Conservation (phyloP, 495 filamentous ascomycete species). For the Hypoxylon fuscum region DNA sequence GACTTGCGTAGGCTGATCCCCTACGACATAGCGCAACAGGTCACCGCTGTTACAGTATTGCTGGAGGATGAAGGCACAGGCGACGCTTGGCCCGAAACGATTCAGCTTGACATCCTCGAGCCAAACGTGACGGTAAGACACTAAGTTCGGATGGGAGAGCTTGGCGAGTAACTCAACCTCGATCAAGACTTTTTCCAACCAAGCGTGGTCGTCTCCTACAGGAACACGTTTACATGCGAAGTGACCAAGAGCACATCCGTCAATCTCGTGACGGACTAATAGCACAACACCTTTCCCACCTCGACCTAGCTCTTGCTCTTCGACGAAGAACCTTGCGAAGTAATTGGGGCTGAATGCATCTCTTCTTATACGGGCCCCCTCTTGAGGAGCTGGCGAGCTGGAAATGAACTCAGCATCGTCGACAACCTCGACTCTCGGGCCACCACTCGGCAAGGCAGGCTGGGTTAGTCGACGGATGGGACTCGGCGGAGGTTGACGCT, state of each 20-base stretch:
- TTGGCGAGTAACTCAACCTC: conserved; percentile 93
- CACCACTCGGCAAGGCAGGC: conserved; percentile 46
- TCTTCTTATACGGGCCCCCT: conserved; percentile 75
- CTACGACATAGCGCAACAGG: conserved; percentile 82
- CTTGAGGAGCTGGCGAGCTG: conserved; percentile 57
- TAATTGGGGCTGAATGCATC: conserved; percentile 90
- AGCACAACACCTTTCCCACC: conserved; percentile 96
- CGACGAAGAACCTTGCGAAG: conserved; percentile 90
- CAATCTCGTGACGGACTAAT: conserved; percentile 88
- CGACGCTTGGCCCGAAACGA: conserved; percentile 87
- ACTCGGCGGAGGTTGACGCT: conserved; percentile 51
- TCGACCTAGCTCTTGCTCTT: conserved; percentile 83
- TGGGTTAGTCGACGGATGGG: conserved; percentile 59
- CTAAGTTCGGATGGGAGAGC: conserved; percentile 93
- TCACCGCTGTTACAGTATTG: conserved; percentile 98
- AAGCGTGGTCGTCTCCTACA: conserved; percentile 93
- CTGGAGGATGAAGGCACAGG: conserved; percentile 95
- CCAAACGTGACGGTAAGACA: conserved; percentile 97
- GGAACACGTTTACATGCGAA: conserved; percentile 98
- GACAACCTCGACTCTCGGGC: conserved; percentile 40
- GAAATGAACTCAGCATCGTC: conserved; percentile 62
- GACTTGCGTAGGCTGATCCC: conserved; percentile 65
- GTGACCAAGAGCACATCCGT: conserved; percentile 82
- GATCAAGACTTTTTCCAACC: conserved; percentile 90
- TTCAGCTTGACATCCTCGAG: conserved; percentile 87